A percentile compares a stretch with the other conserved stretches of the same genome.
Evolutionary conservation across 768 basidiomycete genomes (phyloP).

Genomic region (Amyloporia xantha): DNA sequence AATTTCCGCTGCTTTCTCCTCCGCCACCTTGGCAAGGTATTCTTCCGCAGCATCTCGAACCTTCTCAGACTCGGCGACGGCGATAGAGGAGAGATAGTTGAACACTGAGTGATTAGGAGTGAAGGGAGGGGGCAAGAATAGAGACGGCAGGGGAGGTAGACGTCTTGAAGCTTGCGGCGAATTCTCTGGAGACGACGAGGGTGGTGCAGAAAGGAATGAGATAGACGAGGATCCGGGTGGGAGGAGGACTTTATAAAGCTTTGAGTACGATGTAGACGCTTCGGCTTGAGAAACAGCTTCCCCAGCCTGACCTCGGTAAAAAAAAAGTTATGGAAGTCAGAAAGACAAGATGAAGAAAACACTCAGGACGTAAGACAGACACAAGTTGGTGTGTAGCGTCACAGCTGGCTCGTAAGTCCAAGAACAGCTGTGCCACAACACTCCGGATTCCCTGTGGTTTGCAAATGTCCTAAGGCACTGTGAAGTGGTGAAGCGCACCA

Average conservation of each 20-base stretch:
- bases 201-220: neutral
- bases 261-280: slow-evolving; percentile 31
- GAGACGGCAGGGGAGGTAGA: slow-evolving; percentile 47
- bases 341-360: neutral
- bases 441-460: too few relatives aligned
- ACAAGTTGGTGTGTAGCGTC: neutral
- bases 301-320: slow-evolving; percentile 16
- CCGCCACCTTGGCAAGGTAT: slow-evolving; percentile 45
- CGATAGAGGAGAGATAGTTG: slow-evolving; percentile 52
- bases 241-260: slow-evolving; percentile 20
- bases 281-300: slow-evolving; percentile 19
- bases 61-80: slow-evolving; percentile 45
- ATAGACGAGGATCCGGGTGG: neutral
- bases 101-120: slow-evolving; percentile 71
- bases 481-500: slow-evolving; percentile 20
- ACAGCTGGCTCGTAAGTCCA: neutral
- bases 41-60: slow-evolving; percentile 53
- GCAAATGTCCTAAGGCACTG: too few relatives aligned
- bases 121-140: slow-evolving; percentile 74
- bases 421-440: too few relatives aligned
- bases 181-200: slow-evolving; percentile 1
- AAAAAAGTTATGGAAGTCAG: neutral
- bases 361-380: neutral
- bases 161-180: slow-evolving; percentile 15
- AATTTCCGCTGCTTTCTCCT: slow-evolving; percentile 49